phyloP scores from a whole-genome alignment of 768 basidiomycete species.

The Sarcodon aspratus region DNA sequence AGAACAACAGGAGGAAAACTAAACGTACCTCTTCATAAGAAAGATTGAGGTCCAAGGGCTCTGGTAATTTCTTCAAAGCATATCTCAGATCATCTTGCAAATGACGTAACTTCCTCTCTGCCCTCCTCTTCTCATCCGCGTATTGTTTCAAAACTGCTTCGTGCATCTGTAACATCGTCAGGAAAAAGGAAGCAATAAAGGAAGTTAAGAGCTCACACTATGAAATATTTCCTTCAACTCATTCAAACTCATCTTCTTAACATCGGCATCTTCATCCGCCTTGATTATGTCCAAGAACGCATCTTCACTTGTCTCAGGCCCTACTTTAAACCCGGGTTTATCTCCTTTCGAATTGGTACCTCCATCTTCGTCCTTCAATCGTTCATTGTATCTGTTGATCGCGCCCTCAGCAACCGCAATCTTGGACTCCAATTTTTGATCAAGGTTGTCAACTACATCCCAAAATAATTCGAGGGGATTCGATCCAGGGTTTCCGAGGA shows the following conservation, averaged over 20 bases:
- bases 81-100: constrained; percentile 94
- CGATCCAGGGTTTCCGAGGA: constrained; percentile 90
- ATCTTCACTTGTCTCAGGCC: constrained; percentile 50
- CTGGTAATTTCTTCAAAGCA: constrained; percentile 82
- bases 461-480: constrained; percentile 95
- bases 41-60: constrained; percentile 64
- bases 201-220: constrained; percentile 36
- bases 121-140: constrained; percentile 77
- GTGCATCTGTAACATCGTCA: constrained; percentile 41
- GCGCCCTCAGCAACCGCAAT: constrained; percentile 56
- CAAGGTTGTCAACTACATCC: constrained; percentile 83
- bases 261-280: constrained; percentile 39
- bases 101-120: constrained; percentile 77
- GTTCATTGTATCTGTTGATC: constrained; percentile 38
- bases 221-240: constrained; percentile 50
- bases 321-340: constrained; percentile 27
- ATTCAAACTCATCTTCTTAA: constrained; percentile 32
- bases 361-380: constrained; percentile 17
- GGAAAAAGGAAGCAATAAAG: constrained; percentile 1
- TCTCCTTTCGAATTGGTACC: constrained; percentile 23
- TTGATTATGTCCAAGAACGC: constrained; percentile 51
- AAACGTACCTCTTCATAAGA: constrained; percentile 70
- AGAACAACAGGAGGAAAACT: neutral
- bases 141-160: constrained; percentile 61
- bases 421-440: constrained; percentile 75